Percentiles rank a stretch among this genome's conserved stretches.
These are phyloP conservation scores for Pugionium cornutum DNA, from an alignment of 345 rosid species.

Conservation along the genomic window DNA sequence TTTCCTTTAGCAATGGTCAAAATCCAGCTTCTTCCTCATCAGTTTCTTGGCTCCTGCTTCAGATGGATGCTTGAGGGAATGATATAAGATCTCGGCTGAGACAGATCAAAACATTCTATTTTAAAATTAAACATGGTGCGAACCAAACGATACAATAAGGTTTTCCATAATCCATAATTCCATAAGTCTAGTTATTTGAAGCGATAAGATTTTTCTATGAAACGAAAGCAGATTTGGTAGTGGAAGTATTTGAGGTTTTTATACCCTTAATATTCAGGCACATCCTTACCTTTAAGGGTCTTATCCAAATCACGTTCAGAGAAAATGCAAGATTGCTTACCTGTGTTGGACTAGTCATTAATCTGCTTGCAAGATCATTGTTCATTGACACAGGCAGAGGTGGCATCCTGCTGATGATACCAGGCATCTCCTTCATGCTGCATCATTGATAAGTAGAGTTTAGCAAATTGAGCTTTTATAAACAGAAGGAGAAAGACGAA, in stretches of 20 bases:
- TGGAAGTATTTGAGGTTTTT: not conserved
- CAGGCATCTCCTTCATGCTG: conserved; percentile 88
- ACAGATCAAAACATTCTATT: not conserved
- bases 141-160: conserved; percentile 8
- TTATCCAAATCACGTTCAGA: not conserved
- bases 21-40: conserved; percentile 40
- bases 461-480: conserved; percentile 24
- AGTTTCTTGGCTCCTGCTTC: conserved; percentile 95
- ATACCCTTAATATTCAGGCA: conserved; percentile 7
- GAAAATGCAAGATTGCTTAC: conserved; percentile 40
- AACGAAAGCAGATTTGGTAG: not conserved
- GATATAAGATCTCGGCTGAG: conserved; percentile 61
- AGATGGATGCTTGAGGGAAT: conserved; percentile 55
- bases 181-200: not conserved
- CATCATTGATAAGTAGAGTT: conserved; percentile 31
- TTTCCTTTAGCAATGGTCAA: conserved; percentile 26
- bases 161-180: not conserved
- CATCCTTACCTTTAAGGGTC: not conserved
- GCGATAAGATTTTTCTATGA: not conserved
- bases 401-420: conserved; percentile 92
- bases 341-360: conserved; percentile 62
- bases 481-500: not conserved
- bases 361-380: conserved; percentile 70
- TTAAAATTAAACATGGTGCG: not conserved
- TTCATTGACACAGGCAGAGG: conserved; percentile 77